Evolutionary conservation across 129 eudicot species (phyloP).

Genomic region (Rutidosis leptorrhynchoides): DNA sequence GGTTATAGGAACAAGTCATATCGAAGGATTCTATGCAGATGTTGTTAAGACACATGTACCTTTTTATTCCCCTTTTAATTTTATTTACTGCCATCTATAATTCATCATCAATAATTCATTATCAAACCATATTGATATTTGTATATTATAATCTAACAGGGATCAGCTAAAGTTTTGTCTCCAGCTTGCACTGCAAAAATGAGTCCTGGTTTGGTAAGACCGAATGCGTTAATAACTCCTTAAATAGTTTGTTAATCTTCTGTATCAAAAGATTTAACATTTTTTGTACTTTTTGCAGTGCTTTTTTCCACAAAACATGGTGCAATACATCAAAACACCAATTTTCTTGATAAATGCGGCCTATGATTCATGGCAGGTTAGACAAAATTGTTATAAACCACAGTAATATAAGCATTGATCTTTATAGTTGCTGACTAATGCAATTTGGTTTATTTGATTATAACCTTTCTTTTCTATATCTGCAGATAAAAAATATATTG

Average conservation of each 20-base stretch:
- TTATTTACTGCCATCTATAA: neutral
- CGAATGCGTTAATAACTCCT: neutral
- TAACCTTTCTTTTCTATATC: neutral
- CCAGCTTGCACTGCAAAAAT: constrained; percentile 51
- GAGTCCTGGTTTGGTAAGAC: constrained; percentile 76
- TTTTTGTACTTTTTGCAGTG: constrained; percentile 48
- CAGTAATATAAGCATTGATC: neutral
- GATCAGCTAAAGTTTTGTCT: constrained; percentile 72
- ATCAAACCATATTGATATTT: neutral
- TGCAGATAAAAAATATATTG: constrained; percentile 37
- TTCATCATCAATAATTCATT: neutral
- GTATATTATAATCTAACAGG: constrained; percentile 34
- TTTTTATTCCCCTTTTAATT: constrained; percentile 1
- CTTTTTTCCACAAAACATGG: constrained; percentile 81
- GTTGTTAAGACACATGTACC: constrained; percentile 69
- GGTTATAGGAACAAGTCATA: constrained; percentile 63
- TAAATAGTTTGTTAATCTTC: neutral
- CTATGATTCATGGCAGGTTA: constrained; percentile 97
- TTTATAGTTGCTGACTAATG: neutral
- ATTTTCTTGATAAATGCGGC: constrained; percentile 76
- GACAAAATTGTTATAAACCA: constrained; percentile 12
- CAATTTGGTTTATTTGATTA: neutral
- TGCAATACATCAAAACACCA: constrained; percentile 51
- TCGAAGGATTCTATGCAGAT: constrained; percentile 59
- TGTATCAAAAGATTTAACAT: neutral